Conservation (phyloP, 2,329 filamentous ascomycete species). For the Penicillium sp. region DNA sequence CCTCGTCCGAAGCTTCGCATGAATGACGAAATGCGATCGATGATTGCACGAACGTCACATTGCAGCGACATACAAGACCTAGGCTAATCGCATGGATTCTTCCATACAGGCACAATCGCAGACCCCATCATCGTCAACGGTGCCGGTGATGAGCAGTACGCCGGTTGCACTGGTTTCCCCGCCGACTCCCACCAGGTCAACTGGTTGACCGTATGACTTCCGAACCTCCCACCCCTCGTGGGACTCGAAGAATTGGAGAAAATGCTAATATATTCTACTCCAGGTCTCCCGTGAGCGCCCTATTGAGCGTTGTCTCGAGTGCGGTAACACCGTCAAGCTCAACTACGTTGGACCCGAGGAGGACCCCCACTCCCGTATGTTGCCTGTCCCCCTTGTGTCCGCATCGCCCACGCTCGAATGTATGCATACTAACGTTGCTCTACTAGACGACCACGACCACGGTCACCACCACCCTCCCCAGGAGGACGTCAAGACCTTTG, state of each 20-base stretch:
- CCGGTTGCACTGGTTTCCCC: conserved; percentile 91
- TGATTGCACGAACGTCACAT: background rate
- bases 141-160: conserved; percentile 93
- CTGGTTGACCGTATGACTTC: conserved; percentile 78
- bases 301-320: conserved; percentile 93
- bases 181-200: conserved; percentile 87
- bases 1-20: background rate
- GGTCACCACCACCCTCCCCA: conserved; percentile 52
- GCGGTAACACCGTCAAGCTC: conserved; percentile 96
- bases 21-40: background rate
- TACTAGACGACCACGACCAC: conserved; percentile 43
- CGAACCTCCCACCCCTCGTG: background rate
- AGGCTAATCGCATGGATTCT: conserved; percentile 8
- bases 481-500: conserved; percentile 93
- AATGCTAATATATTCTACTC: conserved; percentile 1
- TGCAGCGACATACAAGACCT: background rate
- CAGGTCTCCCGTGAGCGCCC: conserved; percentile 87
- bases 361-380: conserved; percentile 62
- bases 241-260: background rate
- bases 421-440: conserved; percentile 7
- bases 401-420: background rate
- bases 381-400: conserved; percentile 11
- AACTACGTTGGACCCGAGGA: conserved; percentile 87
- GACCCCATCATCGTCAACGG: conserved; percentile 90
- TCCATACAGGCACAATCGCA: conserved; percentile 71